These are phyloP conservation scores for Pichia gijzeniarum DNA, from an alignment of 805 yeast genomes.

Conservation along the genomic window DNA sequence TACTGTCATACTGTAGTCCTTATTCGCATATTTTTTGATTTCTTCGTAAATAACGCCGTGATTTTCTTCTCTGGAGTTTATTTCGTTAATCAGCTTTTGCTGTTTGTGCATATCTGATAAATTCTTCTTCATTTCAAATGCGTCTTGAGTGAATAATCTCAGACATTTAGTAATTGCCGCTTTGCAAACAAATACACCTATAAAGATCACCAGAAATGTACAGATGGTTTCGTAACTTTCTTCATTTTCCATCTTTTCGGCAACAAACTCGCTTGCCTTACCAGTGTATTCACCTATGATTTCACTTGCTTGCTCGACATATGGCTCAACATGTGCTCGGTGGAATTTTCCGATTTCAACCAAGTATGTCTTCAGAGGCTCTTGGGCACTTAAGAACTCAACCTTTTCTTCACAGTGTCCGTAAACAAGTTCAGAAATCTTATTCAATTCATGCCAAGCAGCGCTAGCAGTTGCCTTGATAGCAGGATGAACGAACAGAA, in stretches of 20 bases:
- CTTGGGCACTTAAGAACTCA: neutral
- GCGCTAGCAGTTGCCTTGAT: too few relatives aligned
- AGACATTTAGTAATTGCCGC: conserved; percentile 11
- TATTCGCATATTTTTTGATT: conserved; percentile 15
- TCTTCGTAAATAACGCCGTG: conserved; percentile 14
- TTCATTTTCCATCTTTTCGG: neutral
- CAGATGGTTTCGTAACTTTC: conserved; percentile 4
- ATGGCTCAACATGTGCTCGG: conserved; percentile 3
- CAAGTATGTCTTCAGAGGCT: neutral
- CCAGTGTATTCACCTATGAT: neutral
- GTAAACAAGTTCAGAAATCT: neutral
- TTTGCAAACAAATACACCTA: conserved; percentile 14
- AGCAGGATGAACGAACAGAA: too few relatives aligned
- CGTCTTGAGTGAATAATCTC: conserved; percentile 20
- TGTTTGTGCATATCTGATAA: conserved; percentile 24
- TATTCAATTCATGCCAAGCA: neutral
- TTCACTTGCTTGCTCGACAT: conserved; percentile 1
- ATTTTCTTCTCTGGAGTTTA: neutral
- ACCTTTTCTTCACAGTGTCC: neutral
- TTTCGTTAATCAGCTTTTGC: conserved; percentile 6
- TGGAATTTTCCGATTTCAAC: neutral
- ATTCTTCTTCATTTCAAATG: conserved; percentile 20
- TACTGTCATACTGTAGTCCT: neutral
- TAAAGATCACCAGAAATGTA: conserved; percentile 10
- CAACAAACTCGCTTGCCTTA: neutral